Base-by-base conservation (phyloP, 331 rosid genomes). In the Phaseolus coccineus region DNA sequence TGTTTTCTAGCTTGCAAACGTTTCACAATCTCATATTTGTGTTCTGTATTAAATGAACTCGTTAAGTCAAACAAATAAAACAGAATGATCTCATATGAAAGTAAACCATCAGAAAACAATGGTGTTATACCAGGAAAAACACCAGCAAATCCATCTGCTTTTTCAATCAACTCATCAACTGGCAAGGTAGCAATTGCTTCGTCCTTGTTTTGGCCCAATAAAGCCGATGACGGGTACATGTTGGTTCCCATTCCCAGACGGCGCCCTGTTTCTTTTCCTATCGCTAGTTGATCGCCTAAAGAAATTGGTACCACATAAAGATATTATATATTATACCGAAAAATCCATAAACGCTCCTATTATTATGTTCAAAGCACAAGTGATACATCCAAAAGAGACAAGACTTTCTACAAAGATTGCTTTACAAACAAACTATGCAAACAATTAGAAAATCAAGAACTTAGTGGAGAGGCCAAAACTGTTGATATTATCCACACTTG, bases 171-270 rank as follows among this genome's bases (percentile, higher is more conserved):
- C 22, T 93, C 98, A 77, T 93, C 98, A 71, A 91, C 91, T 7
- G 98, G 97, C 76, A 93, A 88, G 70, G 89, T 71, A 71, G 77
- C 82, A 53, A 91, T 71, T 19, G 97, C 59, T 82, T 84, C 87
- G 0, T 90, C 97, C 78, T 87, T 93, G 59, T 91, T 81, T 85
- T 90, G 89, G 53, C 97, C 98, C 76, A 91, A 66, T 39, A 93
- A 86, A 55, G 92, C 69, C 15, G 97, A 90, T 37, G 98, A 89
- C 27, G 98, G 98, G 83, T 93, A 91, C 97, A 93, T 93, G 88
- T 93, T 93, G 79, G 92, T 93, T 78, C 98, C 98, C 98, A 91
- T 93, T 76, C 98, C 98, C 13, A 93, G 77, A 14, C 97, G 93
- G 5, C 97, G 92, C 48, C 97, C 98, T 0, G 98, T 93, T 87